Conservation (phyloP, 2,329 filamentous ascomycete species). For the Podosphaera fusca region DNA sequence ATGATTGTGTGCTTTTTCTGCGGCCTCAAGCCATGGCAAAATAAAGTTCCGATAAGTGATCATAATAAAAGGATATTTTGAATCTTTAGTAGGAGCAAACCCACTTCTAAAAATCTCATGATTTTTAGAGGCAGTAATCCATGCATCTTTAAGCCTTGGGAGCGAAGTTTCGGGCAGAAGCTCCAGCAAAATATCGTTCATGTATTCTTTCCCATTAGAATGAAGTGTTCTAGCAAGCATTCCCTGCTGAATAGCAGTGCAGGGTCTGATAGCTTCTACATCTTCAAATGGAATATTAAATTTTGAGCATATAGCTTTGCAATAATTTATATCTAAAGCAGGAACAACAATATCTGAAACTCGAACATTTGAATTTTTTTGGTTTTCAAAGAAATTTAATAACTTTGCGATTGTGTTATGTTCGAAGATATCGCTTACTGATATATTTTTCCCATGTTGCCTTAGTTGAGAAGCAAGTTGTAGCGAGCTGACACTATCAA, state of each 20-base stretch:
- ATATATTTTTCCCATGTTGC: slow-evolving; percentile 30
- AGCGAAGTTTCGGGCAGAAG: slow-evolving; percentile 21
- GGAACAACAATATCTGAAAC: slow-evolving; percentile 22
- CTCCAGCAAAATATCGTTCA: slow-evolving; percentile 44
- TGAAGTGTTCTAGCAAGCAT: slow-evolving; percentile 55
- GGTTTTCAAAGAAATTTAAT: slow-evolving; percentile 6
- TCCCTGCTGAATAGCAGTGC: slow-evolving; percentile 56
- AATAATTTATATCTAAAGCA: slow-evolving; percentile 25
- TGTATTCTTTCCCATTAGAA: slow-evolving; percentile 44
- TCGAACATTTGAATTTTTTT: not conserved
- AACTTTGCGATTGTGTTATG: slow-evolving; percentile 23
- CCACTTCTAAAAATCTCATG: slow-evolving; percentile 59
- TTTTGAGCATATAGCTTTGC: slow-evolving; percentile 10
- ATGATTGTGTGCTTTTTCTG: not conserved
- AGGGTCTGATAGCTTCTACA: slow-evolving; percentile 44
- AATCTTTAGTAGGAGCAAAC: slow-evolving; percentile 39
- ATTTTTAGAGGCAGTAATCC: slow-evolving; percentile 26
- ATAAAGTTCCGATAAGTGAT: slow-evolving; percentile 27
- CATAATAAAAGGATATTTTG: slow-evolving; percentile 48
- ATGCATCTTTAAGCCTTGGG: slow-evolving; percentile 29
- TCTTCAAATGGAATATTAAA: slow-evolving; percentile 7
- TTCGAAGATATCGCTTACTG: slow-evolving; percentile 54
- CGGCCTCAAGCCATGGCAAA: slow-evolving; percentile 20
- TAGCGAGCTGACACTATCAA: slow-evolving; percentile 74
- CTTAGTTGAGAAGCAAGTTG: slow-evolving; percentile 52